phyloP scores from a whole-genome alignment of 2,329 filamentous ascomycete genomes.

The Paraphaeosphaeria sporulosa region DNA sequence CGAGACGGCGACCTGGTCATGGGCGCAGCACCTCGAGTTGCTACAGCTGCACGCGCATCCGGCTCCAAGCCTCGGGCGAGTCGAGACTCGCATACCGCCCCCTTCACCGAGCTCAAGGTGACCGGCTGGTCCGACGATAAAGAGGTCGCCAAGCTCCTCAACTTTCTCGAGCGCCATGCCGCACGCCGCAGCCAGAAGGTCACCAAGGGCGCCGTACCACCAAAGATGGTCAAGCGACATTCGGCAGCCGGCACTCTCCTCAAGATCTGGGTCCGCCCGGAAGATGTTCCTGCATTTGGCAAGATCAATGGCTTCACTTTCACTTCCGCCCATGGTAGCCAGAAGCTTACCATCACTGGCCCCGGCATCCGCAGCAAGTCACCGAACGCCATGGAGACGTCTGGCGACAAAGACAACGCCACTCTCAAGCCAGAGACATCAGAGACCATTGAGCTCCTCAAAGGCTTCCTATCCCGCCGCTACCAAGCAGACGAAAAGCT shows the following conservation, averaged over 20 bases:
- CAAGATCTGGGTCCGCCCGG: slow-evolving; percentile 46
- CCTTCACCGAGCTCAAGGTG: slow-evolving; percentile 41
- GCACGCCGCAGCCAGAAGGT: slow-evolving; percentile 46
- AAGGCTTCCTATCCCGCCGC: slow-evolving; percentile 73
- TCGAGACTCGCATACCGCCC: slow-evolving; percentile 3
- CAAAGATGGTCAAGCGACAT: slow-evolving; percentile 48
- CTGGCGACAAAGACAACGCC: slow-evolving; percentile 4
- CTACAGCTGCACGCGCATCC: slow-evolving; percentile 4
- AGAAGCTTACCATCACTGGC: slow-evolving; percentile 32
- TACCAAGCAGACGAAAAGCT: slow-evolving; percentile 78
- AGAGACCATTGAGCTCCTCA: slow-evolving; percentile 68
- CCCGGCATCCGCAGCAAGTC: slow-evolving; percentile 25
- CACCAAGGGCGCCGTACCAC: slow-evolving; percentile 30
- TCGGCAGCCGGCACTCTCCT: slow-evolving; percentile 46
- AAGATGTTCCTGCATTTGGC: slow-evolving; percentile 44
- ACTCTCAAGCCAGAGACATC: background rate
- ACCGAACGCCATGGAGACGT: slow-evolving; percentile 16
- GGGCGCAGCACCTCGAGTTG: slow-evolving; percentile 53
- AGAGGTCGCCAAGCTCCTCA: slow-evolving; percentile 44
- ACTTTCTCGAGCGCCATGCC: slow-evolving; percentile 49
- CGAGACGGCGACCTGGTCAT: slow-evolving; percentile 70
- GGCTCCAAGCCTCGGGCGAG: slow-evolving; percentile 8
- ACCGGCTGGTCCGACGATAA: slow-evolving; percentile 50
- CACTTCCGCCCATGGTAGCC: slow-evolving; percentile 40
- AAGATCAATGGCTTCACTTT: slow-evolving; percentile 53